Conservation (phyloP, 2,329 filamentous ascomycete genomes). For the Ilyonectria robusta region DNA sequence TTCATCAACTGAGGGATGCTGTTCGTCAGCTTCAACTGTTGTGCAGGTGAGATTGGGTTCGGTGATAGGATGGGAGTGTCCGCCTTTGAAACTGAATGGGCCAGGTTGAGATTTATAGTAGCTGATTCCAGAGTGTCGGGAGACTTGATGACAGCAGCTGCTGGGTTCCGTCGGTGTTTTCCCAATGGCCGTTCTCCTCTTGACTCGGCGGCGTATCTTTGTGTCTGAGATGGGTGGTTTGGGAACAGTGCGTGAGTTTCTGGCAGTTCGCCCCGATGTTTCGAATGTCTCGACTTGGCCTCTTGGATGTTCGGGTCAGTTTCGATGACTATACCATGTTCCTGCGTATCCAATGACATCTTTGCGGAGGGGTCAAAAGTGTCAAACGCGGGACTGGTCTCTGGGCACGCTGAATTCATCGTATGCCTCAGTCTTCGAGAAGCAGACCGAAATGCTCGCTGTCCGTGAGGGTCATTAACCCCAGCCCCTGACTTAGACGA, state of each 20-base stretch:
- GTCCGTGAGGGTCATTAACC: not conserved
- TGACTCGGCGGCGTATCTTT: not conserved
- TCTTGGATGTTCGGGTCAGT: not conserved
- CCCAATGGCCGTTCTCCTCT: constrained; percentile 15
- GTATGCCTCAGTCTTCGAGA: constrained; percentile 12
- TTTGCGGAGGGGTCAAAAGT: constrained; percentile 48
- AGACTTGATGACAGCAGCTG: constrained; percentile 42
- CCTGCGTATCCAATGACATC: constrained; percentile 39
- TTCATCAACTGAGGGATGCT: constrained; percentile 69
- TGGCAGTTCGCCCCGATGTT: not conserved
- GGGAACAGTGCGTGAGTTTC: constrained; percentile 2
- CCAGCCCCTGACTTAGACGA: not conserved
- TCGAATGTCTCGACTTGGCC: not conserved
- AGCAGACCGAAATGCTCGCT: not conserved
- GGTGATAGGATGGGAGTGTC: constrained; percentile 58
- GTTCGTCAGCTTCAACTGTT: constrained; percentile 62
- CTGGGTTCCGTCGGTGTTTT: constrained; percentile 47
- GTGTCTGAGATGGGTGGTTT: constrained; percentile 2
- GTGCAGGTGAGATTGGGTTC: constrained; percentile 63
- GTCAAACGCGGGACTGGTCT: constrained; percentile 49
- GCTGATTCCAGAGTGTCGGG: constrained; percentile 8
- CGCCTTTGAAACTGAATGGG: constrained; percentile 19
- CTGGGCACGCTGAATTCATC: constrained; percentile 41
- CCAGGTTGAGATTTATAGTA: not conserved
- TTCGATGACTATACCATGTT: constrained; percentile 22